A percentile compares a stretch with the other conserved stretches of the same genome.
phyloP scores from a whole-genome alignment of 2,329 filamentous ascomycete genomes.

The Podosphaera aphanis region DNA sequence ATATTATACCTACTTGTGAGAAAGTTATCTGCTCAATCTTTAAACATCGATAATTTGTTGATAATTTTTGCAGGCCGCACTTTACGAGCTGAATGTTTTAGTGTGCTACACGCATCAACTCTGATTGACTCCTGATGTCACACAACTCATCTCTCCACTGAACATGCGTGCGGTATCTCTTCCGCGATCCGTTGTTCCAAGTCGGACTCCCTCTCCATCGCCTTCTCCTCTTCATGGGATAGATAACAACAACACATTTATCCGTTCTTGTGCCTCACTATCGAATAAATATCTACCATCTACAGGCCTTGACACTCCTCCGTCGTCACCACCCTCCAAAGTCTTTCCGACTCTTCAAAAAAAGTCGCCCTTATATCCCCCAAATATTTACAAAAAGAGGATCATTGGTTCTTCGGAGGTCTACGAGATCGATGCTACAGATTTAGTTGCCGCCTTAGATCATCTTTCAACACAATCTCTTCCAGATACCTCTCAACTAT shows the following conservation, averaged over 20 bases:
- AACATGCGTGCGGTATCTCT: too few species aligned
- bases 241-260: conserved; percentile 24
- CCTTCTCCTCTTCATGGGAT: conserved; percentile 29
- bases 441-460: conserved; percentile 50
- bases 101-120: too few species aligned
- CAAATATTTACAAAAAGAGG: conserved; percentile 33
- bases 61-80: too few species aligned
- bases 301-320: conserved; percentile 34
- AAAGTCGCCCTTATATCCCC: conserved; percentile 57
- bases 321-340: conserved; percentile 38
- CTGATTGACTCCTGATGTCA: too few species aligned
- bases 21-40: too few species aligned
- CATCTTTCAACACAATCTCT: conserved; percentile 57
- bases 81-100: too few species aligned
- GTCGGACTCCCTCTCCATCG: conserved; percentile 16
- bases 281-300: conserved; percentile 78
- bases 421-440: conserved; percentile 47
- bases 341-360: conserved; percentile 30
- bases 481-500: conserved; percentile 65
- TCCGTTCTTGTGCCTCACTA: conserved; percentile 34
- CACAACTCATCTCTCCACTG: too few species aligned
- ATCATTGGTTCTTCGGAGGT: conserved; percentile 32
- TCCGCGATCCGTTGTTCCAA: conserved; percentile 11
- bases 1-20: too few species aligned
- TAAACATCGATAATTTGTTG: too few species aligned